These are phyloP conservation scores for Elaphomyces granulatus DNA, from an alignment of 495 filamentous ascomycete genomes.

Conservation along the genomic window DNA sequence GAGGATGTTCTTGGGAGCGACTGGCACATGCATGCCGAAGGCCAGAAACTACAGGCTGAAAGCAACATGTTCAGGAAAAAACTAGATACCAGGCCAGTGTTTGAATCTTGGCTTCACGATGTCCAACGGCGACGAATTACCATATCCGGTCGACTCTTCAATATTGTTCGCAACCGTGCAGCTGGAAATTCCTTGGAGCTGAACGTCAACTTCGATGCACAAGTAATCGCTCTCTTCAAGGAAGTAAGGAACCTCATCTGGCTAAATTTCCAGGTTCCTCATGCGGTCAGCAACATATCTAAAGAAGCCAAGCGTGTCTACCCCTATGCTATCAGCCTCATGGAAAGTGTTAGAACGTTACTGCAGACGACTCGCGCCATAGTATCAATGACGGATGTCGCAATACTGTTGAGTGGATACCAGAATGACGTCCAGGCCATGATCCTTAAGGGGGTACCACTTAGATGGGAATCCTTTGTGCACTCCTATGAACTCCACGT, in stretches of 20 bases:
- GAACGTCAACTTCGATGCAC: conserved; percentile 88
- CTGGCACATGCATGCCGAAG: conserved; percentile 88
- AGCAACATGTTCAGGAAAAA: conserved; percentile 88
- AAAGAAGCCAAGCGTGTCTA: conserved; percentile 97
- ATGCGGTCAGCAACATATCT: conserved; percentile 83
- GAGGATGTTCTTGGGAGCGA: conserved; percentile 88
- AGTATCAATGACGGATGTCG: conserved; percentile 65
- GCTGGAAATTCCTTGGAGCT: conserved; percentile 77
- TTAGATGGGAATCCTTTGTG: conserved; percentile 95
- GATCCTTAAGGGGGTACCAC: conserved; percentile 68
- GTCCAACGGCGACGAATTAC: conserved; percentile 73
- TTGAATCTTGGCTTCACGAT: conserved; percentile 88
- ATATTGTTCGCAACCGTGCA: conserved; percentile 71
- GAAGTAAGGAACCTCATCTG: conserved; percentile 94
- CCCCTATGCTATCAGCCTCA: conserved; percentile 90
- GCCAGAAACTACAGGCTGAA: conserved; percentile 81
- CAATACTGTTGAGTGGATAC: conserved; percentile 77
- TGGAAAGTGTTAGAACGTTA: conserved; percentile 90
- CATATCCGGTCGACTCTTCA: conserved; percentile 83
- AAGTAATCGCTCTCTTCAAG: conserved; percentile 95
- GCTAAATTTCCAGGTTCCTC: conserved; percentile 84
- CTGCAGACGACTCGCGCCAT: conserved; percentile 77
- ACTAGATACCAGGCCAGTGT: conserved; percentile 82
- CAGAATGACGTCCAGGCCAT: conserved; percentile 72
- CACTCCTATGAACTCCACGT: conserved; percentile 88